phyloP scores from a whole-genome alignment of 176 grass and related monocot species.

The Dendrocalamus sinicus region DNA sequence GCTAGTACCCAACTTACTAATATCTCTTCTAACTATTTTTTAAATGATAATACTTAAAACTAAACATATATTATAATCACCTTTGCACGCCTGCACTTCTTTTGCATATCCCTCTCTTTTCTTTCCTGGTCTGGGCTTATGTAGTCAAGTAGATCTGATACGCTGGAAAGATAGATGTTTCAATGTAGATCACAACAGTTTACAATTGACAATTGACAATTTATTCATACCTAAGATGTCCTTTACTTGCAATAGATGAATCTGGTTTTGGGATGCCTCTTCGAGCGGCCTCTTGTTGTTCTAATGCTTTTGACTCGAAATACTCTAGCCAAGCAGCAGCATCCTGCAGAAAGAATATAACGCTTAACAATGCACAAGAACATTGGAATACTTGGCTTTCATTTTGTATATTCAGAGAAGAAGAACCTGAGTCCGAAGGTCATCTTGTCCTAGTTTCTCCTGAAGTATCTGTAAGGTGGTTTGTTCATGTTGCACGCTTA shows the following conservation, averaged over 20 bases:
- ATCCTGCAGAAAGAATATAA: slow-evolving; percentile 66
- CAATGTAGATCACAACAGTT: slow-evolving; percentile 58
- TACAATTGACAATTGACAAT: slow-evolving; percentile 43
- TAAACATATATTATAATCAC: slow-evolving; percentile 53
- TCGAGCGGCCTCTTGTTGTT: slow-evolving; percentile 88
- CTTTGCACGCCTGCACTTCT: slow-evolving; percentile 81
- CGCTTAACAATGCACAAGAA: slow-evolving; percentile 34
- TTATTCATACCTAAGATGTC: slow-evolving; percentile 92
- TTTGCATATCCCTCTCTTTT: slow-evolving; percentile 84
- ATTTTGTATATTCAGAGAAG: slow-evolving; percentile 30
- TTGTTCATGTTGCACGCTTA: slow-evolving; percentile 97
- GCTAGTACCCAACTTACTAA: not conserved
- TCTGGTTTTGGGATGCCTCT: slow-evolving; percentile 98
- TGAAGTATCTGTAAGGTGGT: slow-evolving; percentile 98
- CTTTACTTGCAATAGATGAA: slow-evolving; percentile 98
- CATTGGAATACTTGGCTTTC: slow-evolving; percentile 20
- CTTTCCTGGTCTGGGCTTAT: slow-evolving; percentile 93
- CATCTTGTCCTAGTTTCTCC: slow-evolving; percentile 90
- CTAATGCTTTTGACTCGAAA: slow-evolving; percentile 94
- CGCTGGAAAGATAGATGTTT: slow-evolving; percentile 74
- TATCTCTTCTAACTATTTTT: slow-evolving; percentile 8
- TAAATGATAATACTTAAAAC: slow-evolving; percentile 19
- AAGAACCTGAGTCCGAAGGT: slow-evolving; percentile 95
- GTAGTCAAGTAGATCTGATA: slow-evolving; percentile 99
- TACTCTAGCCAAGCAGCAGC: slow-evolving; percentile 96